Evolutionary conservation across 2,329 filamentous ascomycete genomes (phyloP).

Genomic region (Fusarium luffae): DNA sequence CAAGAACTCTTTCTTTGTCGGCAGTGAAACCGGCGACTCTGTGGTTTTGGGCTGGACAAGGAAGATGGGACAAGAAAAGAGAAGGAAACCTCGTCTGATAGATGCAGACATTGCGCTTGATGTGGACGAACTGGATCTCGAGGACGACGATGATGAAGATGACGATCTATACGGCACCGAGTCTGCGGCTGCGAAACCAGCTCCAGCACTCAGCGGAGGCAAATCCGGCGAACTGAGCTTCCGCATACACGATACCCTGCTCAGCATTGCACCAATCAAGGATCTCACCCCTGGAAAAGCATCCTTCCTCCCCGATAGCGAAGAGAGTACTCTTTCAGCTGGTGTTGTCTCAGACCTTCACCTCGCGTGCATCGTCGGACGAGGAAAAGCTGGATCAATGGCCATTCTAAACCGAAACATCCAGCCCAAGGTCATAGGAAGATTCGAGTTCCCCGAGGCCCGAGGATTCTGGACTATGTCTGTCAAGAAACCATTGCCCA

Average conservation of each 20-base stretch:
- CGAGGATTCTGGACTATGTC: constrained; percentile 84
- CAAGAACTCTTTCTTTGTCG: constrained; percentile 80
- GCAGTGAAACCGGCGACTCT: constrained; percentile 86
- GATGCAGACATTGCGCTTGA: constrained; percentile 65
- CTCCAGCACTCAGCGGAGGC: constrained; percentile 53
- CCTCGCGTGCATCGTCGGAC: constrained; percentile 70
- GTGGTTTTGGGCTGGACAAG: constrained; percentile 82
- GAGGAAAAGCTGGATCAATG: constrained; percentile 74
- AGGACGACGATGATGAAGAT: constrained; percentile 72
- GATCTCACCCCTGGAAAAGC: constrained; percentile 76
- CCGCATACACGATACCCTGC: constrained; percentile 78
- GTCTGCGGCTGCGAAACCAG: constrained; percentile 69
- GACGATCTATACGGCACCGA: constrained; percentile 71
- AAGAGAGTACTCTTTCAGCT: constrained; percentile 55
- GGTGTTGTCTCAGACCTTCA: constrained; percentile 68
- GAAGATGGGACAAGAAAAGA: constrained; percentile 71
- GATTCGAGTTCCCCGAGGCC: constrained; percentile 78
- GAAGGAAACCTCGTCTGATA: constrained; percentile 69
- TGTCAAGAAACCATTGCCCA: constrained; percentile 73
- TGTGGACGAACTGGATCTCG: constrained; percentile 63
- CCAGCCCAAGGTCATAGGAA: constrained; percentile 75
- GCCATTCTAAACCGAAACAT: constrained; percentile 83
- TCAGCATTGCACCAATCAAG: constrained; percentile 82
- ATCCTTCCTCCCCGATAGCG: constrained; percentile 55
- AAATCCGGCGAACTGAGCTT: constrained; percentile 77